Evolutionary conservation across 2,329 filamentous ascomycete genomes (phyloP), one percentile per base, ranked within the genome.

Genomic region (Ophiosphaerella korrae): DNA sequence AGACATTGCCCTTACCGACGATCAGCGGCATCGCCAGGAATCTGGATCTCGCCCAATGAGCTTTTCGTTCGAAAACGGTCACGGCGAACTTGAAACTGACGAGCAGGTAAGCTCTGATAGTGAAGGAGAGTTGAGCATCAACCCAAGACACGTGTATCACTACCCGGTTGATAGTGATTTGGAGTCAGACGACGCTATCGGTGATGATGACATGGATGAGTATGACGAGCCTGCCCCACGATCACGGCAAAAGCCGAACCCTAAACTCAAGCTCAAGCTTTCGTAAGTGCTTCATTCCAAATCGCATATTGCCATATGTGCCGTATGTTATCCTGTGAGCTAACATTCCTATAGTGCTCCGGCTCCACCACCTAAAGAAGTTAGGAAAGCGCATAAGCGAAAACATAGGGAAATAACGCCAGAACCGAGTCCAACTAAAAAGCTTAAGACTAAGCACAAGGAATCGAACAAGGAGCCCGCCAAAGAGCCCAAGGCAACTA

Each of bases 11-110:
- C 57, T 72, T 26, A 69, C 82, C 5, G 83, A 87, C 56, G 78
- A 83, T 42, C 68, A 75, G 43, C 74, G 76, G 2, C 75, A 77
- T 24, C 70, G 79, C 14, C 80, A 83, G 46, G 81, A 84, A 42
- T 72, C 74, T 3, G 75, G 76, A 26, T 77, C 67, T 33, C 81
- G 80, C 54, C 78, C 86, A 57, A 90, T 90, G 85, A 89, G 86
- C 68, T 87, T 89, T 55, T 85, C 87, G 48, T 90, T 90, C 62
- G 85, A 88, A 64, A 82, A 84, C 64, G 80, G 82, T 0, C 79
- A 83, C 52, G 82, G 83, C 35, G 78, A 81, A 50, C 81, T 56
- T 74, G 80, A 71, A 50, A 84, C 80, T 31, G 80, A 83, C 51
- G 74, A 67, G 35, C 77, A 66, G 21, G 60, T 68, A 35, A 66